Percentiles rank a stretch among this genome's conserved stretches.
Evolutionary conservation across 257 asterid species (phyloP).

Genomic region (Rauvolfia tetraphylla): DNA sequence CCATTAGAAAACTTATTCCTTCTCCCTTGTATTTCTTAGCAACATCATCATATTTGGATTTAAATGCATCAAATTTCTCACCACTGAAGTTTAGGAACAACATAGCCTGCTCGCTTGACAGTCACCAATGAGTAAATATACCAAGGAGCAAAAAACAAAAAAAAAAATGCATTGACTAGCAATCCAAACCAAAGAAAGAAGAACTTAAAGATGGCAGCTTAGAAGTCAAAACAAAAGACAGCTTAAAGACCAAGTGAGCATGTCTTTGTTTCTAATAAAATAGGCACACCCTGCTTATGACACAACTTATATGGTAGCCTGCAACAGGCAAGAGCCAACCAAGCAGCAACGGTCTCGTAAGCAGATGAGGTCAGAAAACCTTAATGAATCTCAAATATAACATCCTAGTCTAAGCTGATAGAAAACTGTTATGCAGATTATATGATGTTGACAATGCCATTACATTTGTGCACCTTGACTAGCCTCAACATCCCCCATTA

Average conservation of each 20-base stretch:
- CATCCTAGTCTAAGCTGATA: neutral
- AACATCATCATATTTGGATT: constrained; percentile 65
- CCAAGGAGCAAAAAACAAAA: neutral
- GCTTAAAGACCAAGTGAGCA: neutral
- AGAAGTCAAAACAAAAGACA: neutral
- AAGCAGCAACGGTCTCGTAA: neutral
- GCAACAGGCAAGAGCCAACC: neutral
- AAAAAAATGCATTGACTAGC: constrained; percentile 1
- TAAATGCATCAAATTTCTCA: constrained; percentile 59
- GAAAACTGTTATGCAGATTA: no score
- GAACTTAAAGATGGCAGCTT: neutral
- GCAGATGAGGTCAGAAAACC: neutral
- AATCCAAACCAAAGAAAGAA: neutral
- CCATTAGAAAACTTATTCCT: constrained; percentile 64
- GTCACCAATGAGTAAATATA: neutral
- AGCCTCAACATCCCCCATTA: constrained; percentile 79
- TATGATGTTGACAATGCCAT: neutral
- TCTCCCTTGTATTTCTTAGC: constrained; percentile 68
- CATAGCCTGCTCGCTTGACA: constrained; percentile 62
- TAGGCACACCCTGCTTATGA: neutral
- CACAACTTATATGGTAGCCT: neutral
- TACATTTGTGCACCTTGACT: constrained; percentile 51
- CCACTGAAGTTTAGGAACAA: constrained; percentile 58
- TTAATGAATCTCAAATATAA: neutral
- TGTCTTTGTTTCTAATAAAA: neutral